Conservation (phyloP, 805 yeast genomes). For the Saturnispora hagleri region DNA sequence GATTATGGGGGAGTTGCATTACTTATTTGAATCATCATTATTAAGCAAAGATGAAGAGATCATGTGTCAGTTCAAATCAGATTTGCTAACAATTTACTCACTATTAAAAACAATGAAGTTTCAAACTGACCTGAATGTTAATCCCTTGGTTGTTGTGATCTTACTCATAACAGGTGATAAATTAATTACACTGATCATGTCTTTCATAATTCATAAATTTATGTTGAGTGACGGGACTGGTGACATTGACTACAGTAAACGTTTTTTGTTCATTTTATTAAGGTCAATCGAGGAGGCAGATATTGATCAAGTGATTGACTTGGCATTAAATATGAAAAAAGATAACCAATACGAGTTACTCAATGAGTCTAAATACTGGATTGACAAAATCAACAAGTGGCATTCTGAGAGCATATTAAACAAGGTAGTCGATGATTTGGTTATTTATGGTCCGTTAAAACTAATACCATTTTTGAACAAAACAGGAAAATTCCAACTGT, state of each 20-base stretch:
- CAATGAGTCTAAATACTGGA: background rate
- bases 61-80: background rate
- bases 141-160: background rate
- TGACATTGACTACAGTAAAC: background rate
- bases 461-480: background rate
- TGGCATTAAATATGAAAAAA: background rate
- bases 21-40: background rate
- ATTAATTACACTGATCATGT: background rate
- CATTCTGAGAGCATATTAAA: background rate
- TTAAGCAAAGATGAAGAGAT: background rate
- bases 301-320: background rate
- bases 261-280: background rate
- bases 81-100: background rate
- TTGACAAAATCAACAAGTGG: background rate
- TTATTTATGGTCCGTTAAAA: constrained; percentile 5
- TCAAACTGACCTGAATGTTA: background rate
- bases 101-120: background rate
- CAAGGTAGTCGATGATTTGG: background rate
- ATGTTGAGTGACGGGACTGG: background rate
- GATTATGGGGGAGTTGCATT: background rate
- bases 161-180: constrained; percentile 2
- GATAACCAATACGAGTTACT: background rate
- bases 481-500: background rate
- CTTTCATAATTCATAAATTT: constrained; percentile 1
- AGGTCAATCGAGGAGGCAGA: constrained; percentile 3